These are phyloP conservation scores for Paspalum notatum DNA, from an alignment of 176 grass and related monocot species.

Conservation along the genomic window DNA sequence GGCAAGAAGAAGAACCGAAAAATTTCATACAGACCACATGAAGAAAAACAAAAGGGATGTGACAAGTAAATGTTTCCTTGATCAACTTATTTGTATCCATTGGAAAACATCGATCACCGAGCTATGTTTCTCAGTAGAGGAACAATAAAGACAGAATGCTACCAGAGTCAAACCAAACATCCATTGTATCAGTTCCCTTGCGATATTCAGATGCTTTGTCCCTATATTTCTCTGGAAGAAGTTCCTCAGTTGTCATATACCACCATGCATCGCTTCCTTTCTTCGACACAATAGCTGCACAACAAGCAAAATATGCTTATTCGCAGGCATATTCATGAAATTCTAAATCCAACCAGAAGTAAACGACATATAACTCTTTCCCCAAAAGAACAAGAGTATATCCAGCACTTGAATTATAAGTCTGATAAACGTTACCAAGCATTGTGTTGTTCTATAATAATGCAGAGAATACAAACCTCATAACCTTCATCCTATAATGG, in stretches of 20 bases:
- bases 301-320: constrained; percentile 30
- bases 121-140: constrained; percentile 5
- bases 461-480: constrained; percentile 18
- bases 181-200: constrained; percentile 99
- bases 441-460: not conserved
- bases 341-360: constrained; percentile 22
- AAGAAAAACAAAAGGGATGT: not conserved
- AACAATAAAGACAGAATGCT: constrained; percentile 39
- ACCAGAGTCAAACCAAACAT: constrained; percentile 99
- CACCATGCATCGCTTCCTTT: constrained; percentile 97
- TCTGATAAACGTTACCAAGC: not conserved
- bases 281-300: constrained; percentile 76
- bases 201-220: constrained; percentile 74
- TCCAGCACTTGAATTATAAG: not conserved
- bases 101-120: constrained; percentile 19
- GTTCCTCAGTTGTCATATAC: constrained; percentile 90
- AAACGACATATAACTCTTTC: constrained; percentile 17
- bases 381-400: constrained; percentile 20
- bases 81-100: constrained; percentile 19
- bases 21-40: too few species aligned
- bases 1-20: too few species aligned
- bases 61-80: not conserved
- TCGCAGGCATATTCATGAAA: constrained; percentile 8
- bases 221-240: constrained; percentile 89
- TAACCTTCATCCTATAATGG: not conserved